Evolutionary conservation across 208 protist species (phyloP), one percentile per base, ranked within the genome.

Genomic region (Crithidia expoeki): DNA sequence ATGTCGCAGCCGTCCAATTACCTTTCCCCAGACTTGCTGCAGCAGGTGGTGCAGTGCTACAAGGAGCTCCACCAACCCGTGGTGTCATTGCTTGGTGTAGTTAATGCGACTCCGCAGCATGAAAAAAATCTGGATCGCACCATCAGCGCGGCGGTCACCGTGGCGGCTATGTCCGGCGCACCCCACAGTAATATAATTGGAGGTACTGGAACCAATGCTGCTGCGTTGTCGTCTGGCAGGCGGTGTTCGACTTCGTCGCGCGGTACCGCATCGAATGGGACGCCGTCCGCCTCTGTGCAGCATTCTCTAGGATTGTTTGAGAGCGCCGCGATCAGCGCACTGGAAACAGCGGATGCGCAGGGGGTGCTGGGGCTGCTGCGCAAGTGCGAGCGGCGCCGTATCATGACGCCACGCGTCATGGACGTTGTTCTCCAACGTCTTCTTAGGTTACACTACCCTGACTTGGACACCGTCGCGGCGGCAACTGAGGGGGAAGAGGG

Each of bases 341-440:
- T 94, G 23, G 34, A 55, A 1, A 44, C 49, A 6, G 85, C 86
- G 2, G 80, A 89, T 52, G 71, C 66, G 10, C 57, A 80, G 42
- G 78, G 80, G 61, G 72, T 94, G 33, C 61, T 77, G 42, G 82
- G 88, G 23, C 74, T 94, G 62, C 53, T 94, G 51, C 75, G 75
- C 27, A 86, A 86, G 73, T 94, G 89, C 59, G 85, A 88, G 62
- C 67, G 53, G 32, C 79, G 72, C 21, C 68, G 81, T 27, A 70
- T 92, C 51, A 92, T 92, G 89, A 82, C 88, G 32, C 42, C 76
- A 1, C 68, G 72, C 33, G 76, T 89, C 46, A 86, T 94, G 81
- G 70, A 89, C 28, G 78, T 81, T 0, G 65, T 63, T 0, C 71
- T 86, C 17, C 1, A 63, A 33, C 83, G 85, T 32, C 59, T 94